These are phyloP conservation scores for Diutina scorzettiae DNA, from an alignment of 1,139 yeast species.

Conservation along the genomic window DNA sequence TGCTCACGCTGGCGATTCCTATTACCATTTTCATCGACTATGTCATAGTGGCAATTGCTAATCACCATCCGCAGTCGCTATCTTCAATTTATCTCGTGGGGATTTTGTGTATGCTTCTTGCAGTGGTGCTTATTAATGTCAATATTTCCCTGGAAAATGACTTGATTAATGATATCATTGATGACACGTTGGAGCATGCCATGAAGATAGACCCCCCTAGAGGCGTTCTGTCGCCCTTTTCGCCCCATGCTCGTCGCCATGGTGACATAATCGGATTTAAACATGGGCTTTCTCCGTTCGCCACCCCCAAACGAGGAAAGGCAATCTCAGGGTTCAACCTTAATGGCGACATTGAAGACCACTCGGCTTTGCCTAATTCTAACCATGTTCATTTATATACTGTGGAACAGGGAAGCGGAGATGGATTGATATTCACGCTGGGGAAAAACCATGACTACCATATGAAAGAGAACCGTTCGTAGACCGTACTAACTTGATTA, in stretches of 20 bases:
- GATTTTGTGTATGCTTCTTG: conserved; percentile 30
- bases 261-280: conserved; percentile 9
- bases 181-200: conserved; percentile 37
- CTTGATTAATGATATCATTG: conserved; percentile 35
- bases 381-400: conserved; percentile 17
- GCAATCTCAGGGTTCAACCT: conserved; percentile 13
- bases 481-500: no score
- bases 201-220: conserved; percentile 16
- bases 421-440: background rate
- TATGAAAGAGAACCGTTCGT: no score
- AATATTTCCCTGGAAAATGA: conserved; percentile 33
- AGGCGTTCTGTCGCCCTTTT: conserved; percentile 7
- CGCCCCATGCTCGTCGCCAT: conserved; percentile 3
- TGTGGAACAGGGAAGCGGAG: conserved; percentile 7
- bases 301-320: conserved; percentile 8
- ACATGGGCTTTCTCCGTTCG: conserved; percentile 5
- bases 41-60: conserved; percentile 11
- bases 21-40: conserved; percentile 38
- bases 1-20: conserved; percentile 42
- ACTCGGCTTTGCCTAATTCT: conserved; percentile 11
- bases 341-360: conserved; percentile 9
- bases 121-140: conserved; percentile 36
- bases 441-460: background rate
- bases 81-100: conserved; percentile 29
- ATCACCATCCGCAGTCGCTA: background rate